Evolutionary conservation across 306 rosid genomes (phyloP).

Genomic region (Lupinus albus): DNA sequence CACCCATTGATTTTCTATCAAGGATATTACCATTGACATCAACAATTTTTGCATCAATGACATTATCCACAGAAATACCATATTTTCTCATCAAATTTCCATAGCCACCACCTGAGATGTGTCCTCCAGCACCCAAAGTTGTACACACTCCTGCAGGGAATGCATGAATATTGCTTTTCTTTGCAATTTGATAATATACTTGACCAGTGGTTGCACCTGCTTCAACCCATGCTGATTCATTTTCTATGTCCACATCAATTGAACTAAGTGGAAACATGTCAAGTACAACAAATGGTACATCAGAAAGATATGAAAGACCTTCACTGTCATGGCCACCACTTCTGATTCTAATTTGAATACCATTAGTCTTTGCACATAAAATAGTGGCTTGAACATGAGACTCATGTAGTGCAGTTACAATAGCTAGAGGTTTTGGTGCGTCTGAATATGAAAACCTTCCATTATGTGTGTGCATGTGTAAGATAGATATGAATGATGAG

Average conservation of each 20-base stretch:
- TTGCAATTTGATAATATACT: constrained; percentile 32
- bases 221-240: constrained; percentile 15
- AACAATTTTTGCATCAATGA: constrained; percentile 40
- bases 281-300: constrained; percentile 27
- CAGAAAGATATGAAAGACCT: constrained; percentile 39
- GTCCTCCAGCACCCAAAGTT: constrained; percentile 69
- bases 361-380: constrained; percentile 32
- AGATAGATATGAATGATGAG: constrained; percentile 13
- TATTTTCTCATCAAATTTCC: constrained; percentile 72
- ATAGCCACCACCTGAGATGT: constrained; percentile 78
- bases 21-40: constrained; percentile 39
- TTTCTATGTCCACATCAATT: background rate
- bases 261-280: constrained; percentile 39
- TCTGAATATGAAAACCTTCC: constrained; percentile 15
- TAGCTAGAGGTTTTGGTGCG: constrained; percentile 43
- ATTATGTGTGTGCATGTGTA: constrained; percentile 29
- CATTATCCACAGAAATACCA: constrained; percentile 69
- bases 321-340: constrained; percentile 50
- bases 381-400: constrained; percentile 36
- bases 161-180: constrained; percentile 1
- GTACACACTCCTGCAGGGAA: constrained; percentile 62
- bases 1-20: constrained; percentile 44
- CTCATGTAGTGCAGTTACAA: background rate
- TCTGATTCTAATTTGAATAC: constrained; percentile 39
- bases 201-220: constrained; percentile 43